These are phyloP conservation scores for Tolypocladium ophioglossoides DNA, from an alignment of 2,329 filamentous ascomycete genomes.

Conservation along the genomic window DNA sequence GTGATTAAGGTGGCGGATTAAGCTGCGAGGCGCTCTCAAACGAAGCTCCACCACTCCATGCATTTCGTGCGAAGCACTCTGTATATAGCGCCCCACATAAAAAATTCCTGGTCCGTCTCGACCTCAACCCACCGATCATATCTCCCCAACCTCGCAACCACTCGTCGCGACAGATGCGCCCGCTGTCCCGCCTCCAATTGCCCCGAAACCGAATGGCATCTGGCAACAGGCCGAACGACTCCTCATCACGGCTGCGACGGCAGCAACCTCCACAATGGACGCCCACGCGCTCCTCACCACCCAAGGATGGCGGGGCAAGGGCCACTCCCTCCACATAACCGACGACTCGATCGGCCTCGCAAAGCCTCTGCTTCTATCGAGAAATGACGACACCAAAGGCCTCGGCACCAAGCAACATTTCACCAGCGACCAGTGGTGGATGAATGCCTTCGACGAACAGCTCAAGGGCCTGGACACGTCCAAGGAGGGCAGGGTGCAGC, in stretches of 20 bases:
- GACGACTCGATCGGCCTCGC: slow-evolving; percentile 66
- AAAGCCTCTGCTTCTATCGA: slow-evolving; percentile 71
- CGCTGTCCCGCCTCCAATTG: background rate
- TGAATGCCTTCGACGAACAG: slow-evolving; percentile 86
- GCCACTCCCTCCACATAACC: slow-evolving; percentile 74
- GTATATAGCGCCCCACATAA: background rate
- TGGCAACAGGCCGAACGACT: background rate
- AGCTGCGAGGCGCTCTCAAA: no score
- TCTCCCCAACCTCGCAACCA: background rate
- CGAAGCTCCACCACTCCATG: no score
- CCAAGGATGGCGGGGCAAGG: slow-evolving; percentile 84
- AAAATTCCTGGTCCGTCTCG: background rate
- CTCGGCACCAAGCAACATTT: slow-evolving; percentile 65
- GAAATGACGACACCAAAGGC: slow-evolving; percentile 72
- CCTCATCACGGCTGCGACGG: background rate
- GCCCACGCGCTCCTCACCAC: slow-evolving; percentile 70
- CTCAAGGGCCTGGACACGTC: slow-evolving; percentile 66
- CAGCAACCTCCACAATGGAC: slow-evolving; percentile 49
- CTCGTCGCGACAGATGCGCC: background rate
- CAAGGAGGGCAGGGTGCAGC: slow-evolving; percentile 41
- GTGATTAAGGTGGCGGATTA: slow-evolving; percentile 21
- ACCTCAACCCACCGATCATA: background rate
- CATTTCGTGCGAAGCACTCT: no score
- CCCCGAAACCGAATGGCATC: background rate
- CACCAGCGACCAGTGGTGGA: slow-evolving; percentile 86